Evolutionary conservation across 495 filamentous ascomycete species (phyloP), one percentile per base, ranked within the genome.

Genomic region (Podospora conica): DNA sequence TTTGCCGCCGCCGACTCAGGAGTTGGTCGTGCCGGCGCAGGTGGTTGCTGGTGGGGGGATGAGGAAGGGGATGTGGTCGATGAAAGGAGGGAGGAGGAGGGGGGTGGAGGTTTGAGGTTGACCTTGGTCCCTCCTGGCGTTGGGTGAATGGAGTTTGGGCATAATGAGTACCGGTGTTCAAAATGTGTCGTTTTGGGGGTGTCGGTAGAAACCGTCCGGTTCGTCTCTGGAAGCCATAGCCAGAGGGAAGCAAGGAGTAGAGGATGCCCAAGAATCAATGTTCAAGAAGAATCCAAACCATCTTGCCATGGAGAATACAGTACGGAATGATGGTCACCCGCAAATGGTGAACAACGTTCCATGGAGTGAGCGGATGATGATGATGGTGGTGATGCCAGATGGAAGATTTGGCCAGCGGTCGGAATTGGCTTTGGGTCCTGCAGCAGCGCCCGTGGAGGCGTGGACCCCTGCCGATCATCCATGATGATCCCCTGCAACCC

Each of bases 21-120:
- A 63, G 29, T 11, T 59, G 1, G 63, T 55, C 21, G 28, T 69
- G 10, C 62, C 71, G 3, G 27, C 58, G 20, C 53, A 65, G 5
- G 71, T 71, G 62, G 29, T 57, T 66, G 53, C 70, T 6, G 25
- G 28, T 28, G 28, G 53, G 27, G 72, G 73, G 53, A 75, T 71
- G 63, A 74, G 65, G 68, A 73, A 61, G 28, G 64, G 71, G 20
- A 75, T 71, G 71, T 72, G 70, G 31, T 59, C 72, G 22, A 33
- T 67, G 62, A 65, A 68, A 28, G 69, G 64, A 29, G 68, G 68
- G 59, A 70, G 60, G 25, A 24, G 74, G 7, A 33, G 10, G 9
- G 69, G 64, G 0, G 65, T 72, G 5, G 71, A 73, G 10, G 66
- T 10, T 12, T 33, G 24, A 24, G 6, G n/a, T n/a, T n/a, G n/a